These are phyloP conservation scores for Aspergillus sp. DNA, from an alignment of 2,329 filamentous ascomycete species.

Conservation along the genomic window DNA sequence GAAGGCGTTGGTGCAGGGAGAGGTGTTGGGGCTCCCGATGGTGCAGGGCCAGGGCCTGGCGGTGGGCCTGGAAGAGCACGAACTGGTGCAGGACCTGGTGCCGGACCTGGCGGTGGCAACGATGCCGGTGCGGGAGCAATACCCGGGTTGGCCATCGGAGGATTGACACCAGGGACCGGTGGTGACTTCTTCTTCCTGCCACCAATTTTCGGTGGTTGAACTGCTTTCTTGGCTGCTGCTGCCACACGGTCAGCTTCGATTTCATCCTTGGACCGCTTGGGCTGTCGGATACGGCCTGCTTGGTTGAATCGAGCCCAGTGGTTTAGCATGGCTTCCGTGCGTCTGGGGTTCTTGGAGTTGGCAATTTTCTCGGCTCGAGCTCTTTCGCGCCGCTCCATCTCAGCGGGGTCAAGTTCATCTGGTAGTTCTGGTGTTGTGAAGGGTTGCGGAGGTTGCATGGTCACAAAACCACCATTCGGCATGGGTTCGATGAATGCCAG, in stretches of 20 bases:
- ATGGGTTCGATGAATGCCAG: constrained; percentile 16
- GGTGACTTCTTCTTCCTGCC: constrained; percentile 21
- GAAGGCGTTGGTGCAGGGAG: constrained; percentile 3
- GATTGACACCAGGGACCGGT: not conserved
- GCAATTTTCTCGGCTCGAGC: constrained; percentile 33
- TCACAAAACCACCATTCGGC: constrained; percentile 5
- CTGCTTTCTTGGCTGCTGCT: constrained; percentile 21
- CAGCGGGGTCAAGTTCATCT: constrained; percentile 19
- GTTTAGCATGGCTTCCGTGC: constrained; percentile 40
- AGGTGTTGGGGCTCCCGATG: not conserved
- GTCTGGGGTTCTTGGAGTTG: constrained; percentile 39
- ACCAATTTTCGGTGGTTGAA: constrained; percentile 18
- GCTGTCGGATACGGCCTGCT: constrained; percentile 38
- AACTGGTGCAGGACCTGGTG: too few relatives aligned
- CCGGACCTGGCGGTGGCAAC: not conserved
- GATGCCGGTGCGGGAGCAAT: constrained; percentile 13
- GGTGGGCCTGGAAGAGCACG: too few relatives aligned
- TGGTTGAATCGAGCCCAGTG: constrained; percentile 40
- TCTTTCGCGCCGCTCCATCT: constrained; percentile 10
- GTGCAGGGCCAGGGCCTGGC: not conserved
- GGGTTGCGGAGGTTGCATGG: constrained; percentile 5
- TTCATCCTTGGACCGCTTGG: constrained; percentile 39
- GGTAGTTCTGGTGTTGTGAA: constrained; percentile 11
- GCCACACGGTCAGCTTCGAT: constrained; percentile 35
- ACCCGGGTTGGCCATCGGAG: constrained; percentile 3